Evolutionary conservation across 2,329 filamentous ascomycete genomes (phyloP), one percentile per base, ranked within the genome.

Genomic region (Clarireedia sp.): DNA sequence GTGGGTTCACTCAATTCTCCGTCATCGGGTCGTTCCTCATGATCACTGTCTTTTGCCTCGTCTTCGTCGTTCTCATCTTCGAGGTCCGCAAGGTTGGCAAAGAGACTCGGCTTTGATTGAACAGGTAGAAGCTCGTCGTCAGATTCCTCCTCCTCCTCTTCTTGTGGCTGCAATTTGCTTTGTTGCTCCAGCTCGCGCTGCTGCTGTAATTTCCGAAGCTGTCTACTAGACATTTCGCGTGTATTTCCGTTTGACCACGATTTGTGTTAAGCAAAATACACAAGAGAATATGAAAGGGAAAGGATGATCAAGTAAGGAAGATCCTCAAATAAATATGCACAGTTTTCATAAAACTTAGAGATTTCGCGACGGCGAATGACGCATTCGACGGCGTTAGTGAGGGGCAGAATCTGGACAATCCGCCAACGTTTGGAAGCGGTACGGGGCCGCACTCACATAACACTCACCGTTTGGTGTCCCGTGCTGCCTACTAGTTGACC

Each of bases 41-140:
- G 19, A 2, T 69, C 68, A 3, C 52, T 61, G 1, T 67, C 68
- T 7, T 69, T 64, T 49, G 59, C 55, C 23, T 68, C 62, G 17
- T 70, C 69, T 3, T 67, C 67, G 6, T 71, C 68, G 6, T 69
- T 69, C 4, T 69, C 70, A 29, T 74, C 70, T 14, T 72, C 69
- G n/a, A 68, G 69, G 26, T 67, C 70, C 48, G 78, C 75, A 23
- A 82, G 64, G 57, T 79, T 74, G 54, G 80, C 76, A 65, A 82
- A 82, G 6, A 78, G 71, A 62, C 79, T 80, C 14, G 73, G 66
- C 61, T 77, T 77, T 29, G 72, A 66, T 54, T 69, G 72, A 33
- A 68, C 59, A 36, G 56, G 57, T 44, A 37, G 46, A 17, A 60
- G 61, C 48, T 62, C 64, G 29, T 67, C 65, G 19, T 66, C 64